These are phyloP conservation scores for Rosa lucieae DNA, from an alignment of 306 rosid species.

Conservation along the genomic window DNA sequence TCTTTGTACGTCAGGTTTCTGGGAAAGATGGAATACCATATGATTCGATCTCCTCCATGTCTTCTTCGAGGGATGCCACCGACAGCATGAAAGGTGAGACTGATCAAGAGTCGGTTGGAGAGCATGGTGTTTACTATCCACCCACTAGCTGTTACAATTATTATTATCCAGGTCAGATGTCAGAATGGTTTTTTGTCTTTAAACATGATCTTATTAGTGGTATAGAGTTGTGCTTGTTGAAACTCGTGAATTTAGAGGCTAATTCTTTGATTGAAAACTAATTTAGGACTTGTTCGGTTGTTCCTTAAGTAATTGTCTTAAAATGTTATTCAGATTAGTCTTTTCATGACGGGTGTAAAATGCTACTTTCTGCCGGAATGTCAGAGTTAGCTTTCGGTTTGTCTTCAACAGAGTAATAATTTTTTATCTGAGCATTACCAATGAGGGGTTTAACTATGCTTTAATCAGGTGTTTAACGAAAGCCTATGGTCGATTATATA, in stretches of 20 bases:
- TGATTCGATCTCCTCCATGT: conserved; percentile 25
- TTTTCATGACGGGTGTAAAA: background rate
- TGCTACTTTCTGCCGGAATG: background rate
- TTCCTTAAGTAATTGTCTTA: background rate
- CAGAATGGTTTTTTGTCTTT: conserved; percentile 20
- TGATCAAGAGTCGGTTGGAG: conserved; percentile 45
- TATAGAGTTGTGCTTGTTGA: background rate
- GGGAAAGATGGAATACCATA: conserved; percentile 42
- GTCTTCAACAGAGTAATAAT: background rate
- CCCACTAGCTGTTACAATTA: conserved; percentile 46
- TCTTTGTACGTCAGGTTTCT: conserved; percentile 41
- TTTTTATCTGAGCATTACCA: background rate
- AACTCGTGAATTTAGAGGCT: background rate
- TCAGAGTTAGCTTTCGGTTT: background rate
- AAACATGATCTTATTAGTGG: conserved; percentile 2
- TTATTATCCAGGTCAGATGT: conserved; percentile 50
- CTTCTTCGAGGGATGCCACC: conserved; percentile 35
- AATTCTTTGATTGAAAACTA: background rate
- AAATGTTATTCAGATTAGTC: background rate
- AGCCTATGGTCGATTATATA: background rate
- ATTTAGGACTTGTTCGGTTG: background rate
- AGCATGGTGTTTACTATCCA: conserved; percentile 39
- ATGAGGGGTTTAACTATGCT: background rate
- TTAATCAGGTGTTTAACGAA: background rate
- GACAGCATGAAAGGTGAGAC: conserved; percentile 53